Evolutionary conservation across 2,329 filamentous ascomycete genomes (phyloP), one percentile per base, ranked within the genome.

Genomic region (Verticillium isaacii): DNA sequence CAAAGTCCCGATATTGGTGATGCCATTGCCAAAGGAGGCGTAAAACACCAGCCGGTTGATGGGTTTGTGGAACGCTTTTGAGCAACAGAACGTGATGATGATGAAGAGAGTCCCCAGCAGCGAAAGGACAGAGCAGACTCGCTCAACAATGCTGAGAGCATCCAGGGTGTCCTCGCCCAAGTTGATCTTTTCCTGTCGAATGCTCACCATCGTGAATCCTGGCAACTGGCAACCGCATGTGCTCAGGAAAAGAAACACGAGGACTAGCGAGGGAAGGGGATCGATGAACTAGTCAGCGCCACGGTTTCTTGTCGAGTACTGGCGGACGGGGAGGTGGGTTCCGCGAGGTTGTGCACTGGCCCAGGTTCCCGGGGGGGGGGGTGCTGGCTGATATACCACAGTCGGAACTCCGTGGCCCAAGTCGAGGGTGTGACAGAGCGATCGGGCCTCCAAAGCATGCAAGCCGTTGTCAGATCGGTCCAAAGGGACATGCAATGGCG

Each of bases 11-110:
- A 92, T 82, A 72, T 92, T 94, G 64, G 85, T 86, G 74, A 93
- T 80, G 68, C 94, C 81, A 69, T 96, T 96, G 9, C 91, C 92
- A 70, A 91, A 89, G 0, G 89, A 90, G 7, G 92, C 91, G 72
- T 90, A 95, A 73, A 96, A 94, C 11, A 94, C 88, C 0, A 96
- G 81, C 19, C 92, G 83, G 70, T 95, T 95, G 77, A 95, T 93
- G n/a, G 91, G 90, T 70, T 93, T 94, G 69, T 90, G 89, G 71
- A 95, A 95, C 5, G 82, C 82, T 17, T 80, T 82, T 36, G 88
- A 91, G n/a, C 75, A 73, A 34, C 84, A 75, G 70, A 93, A 95
- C 3, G 90, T 93, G 61, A 79, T 68, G 60, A 94, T 86, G 69
- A 93, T 89, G 71, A 93, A 86, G 36, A 88, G 67, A 54, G 88